Base-by-base conservation (phyloP, 495 filamentous ascomycete genomes). In the Cryomyces minteri region DNA sequence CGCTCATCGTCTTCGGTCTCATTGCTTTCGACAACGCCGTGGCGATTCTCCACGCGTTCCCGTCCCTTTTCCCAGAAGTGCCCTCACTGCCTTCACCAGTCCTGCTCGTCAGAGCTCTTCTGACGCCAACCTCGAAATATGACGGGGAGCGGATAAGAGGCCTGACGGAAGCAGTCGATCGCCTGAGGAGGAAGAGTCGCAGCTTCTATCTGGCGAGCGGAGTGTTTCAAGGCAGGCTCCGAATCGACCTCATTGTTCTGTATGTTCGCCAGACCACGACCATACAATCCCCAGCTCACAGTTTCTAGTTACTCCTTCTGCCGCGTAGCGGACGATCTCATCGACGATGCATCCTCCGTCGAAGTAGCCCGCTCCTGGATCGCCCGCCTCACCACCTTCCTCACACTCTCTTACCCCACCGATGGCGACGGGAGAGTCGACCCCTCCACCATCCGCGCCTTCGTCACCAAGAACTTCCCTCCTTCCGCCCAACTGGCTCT, bases 201-300 rank as follows among this genome's bases (percentile, higher is more conserved):
- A 80, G 73, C 47, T 82, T 84, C 58, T 79, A 78, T 53, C 59
- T 82, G 7, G 79, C 78, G 4, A 80, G 73, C 50, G 64, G 72
- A 0, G 62, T 71, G 0, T 82, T 84, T 52, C 63, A 70, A 38
- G 77, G 76, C 0, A 62, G 70, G 5, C 62, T 84, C 18, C 72
- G 79, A 5, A 71, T 79, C 32, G 78, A 84, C 49, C 58, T 84
- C 5, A 64, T 79, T 32, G 58, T 79, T 14, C 56, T 83, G 59
- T 25, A 25, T 25, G 18, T 25, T 1, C 18, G 18, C 1, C 18
- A 25, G 18, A 25, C 18, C 18, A 25, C 18, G 73, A 46, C 2
- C 18, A 25, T 25, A 1, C 18, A 25, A 2, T 25, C 18, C 28
- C 73, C 71, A 28, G 18, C 18, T 25, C 18, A 25, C 18, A 2